Evolutionary conservation across 768 basidiomycete genomes (phyloP).

Genomic region (Mycena kentingensis): DNA sequence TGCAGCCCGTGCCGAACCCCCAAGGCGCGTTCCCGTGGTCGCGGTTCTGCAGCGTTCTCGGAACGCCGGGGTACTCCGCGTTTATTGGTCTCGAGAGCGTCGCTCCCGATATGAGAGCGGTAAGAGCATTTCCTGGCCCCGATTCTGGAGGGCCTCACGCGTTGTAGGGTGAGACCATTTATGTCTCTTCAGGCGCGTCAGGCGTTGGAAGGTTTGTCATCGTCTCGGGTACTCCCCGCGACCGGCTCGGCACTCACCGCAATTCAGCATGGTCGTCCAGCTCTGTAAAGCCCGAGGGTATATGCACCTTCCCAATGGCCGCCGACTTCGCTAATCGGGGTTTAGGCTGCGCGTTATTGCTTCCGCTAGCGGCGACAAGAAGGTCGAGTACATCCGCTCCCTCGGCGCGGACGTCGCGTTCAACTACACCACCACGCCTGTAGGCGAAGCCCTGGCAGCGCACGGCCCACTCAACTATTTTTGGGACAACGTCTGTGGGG

Average conservation of each 20-base stretch:
- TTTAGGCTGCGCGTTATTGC: slow-evolving; percentile 55
- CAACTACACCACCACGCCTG: slow-evolving; percentile 60
- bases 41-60: slow-evolving; percentile 22
- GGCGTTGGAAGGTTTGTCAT: slow-evolving; percentile 26
- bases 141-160: slow-evolving; percentile 10
- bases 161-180: slow-evolving; percentile 30
- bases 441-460: slow-evolving; percentile 45
- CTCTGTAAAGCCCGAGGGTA: slow-evolving; percentile 40
- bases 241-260: background rate
- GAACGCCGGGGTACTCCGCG: slow-evolving; percentile 32
- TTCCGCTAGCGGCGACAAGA: slow-evolving; percentile 62
- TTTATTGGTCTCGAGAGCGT: slow-evolving; percentile 30
- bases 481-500: slow-evolving; percentile 52
- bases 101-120: slow-evolving; percentile 22
- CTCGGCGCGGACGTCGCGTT: slow-evolving; percentile 62
- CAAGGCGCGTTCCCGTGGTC: slow-evolving; percentile 26
- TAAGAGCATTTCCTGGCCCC: background rate
- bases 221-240: background rate
- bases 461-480: slow-evolving; percentile 48
- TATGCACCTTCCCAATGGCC: background rate
- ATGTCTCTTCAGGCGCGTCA: slow-evolving; percentile 27
- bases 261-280: slow-evolving; percentile 35
- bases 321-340: background rate
- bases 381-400: slow-evolving; percentile 53
- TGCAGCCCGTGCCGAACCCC: slow-evolving; percentile 26